These are phyloP conservation scores for Castanopsis chinensis DNA, from an alignment of 306 rosid species.

Conservation along the genomic window DNA sequence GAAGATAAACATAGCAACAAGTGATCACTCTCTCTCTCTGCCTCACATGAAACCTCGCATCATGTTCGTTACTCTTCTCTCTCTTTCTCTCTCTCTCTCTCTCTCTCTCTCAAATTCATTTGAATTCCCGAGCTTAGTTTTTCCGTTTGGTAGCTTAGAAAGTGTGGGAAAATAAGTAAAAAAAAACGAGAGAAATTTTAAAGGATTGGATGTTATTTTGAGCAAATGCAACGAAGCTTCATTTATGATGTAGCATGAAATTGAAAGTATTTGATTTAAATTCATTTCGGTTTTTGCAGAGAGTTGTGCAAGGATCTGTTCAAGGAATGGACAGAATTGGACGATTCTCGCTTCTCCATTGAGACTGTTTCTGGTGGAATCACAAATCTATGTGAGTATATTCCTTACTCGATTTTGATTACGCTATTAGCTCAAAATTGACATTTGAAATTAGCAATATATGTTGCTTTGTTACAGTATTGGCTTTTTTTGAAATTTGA, in stretches of 20 bases:
- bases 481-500: conserved; percentile 1
- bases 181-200: not conserved
- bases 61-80: conserved; percentile 39
- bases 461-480: conserved; percentile 4
- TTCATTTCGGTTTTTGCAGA: conserved; percentile 39
- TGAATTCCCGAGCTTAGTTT: not conserved
- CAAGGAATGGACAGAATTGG: conserved; percentile 70
- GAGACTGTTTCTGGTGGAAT: conserved; percentile 87
- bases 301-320: conserved; percentile 79
- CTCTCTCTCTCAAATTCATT: not conserved
- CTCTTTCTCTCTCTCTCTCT: no score
- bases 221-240: not conserved
- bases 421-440: not conserved
- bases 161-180: not conserved
- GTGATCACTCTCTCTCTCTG: conserved; percentile 61
- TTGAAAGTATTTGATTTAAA: not conserved
- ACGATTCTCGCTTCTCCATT: conserved; percentile 60
- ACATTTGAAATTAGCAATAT: not conserved
- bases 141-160: not conserved
- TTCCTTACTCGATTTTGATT: not conserved
- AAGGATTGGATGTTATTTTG: not conserved
- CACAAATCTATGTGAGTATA: conserved; percentile 81
- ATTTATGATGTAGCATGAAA: not conserved
- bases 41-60: conserved; percentile 45
- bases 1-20: no score